Evolutionary conservation across 2,329 filamentous ascomycete genomes (phyloP).

Genomic region (Apiospora malaysiana): DNA sequence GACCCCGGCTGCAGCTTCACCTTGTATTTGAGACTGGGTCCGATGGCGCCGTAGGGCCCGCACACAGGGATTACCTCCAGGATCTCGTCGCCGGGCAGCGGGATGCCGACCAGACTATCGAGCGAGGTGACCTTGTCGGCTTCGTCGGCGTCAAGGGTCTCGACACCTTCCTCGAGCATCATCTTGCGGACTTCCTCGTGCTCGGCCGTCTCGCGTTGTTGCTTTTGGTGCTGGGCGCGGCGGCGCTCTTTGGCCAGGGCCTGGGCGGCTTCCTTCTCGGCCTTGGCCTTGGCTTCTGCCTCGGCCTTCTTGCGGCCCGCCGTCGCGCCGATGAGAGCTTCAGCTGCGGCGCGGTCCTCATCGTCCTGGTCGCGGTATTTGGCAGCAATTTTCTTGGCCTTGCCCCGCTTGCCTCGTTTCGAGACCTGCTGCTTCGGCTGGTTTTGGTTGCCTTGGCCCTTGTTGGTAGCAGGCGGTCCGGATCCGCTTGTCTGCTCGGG

Average conservation of each 20-base stretch:
- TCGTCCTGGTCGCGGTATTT: conserved; percentile 97
- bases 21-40: conserved; percentile 81
- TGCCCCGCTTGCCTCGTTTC: conserved; percentile 79
- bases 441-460: conserved; percentile 36
- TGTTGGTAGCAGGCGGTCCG: conserved; percentile 27
- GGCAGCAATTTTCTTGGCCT: conserved; percentile 83
- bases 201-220: conserved; percentile 76
- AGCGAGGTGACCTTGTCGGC: conserved; percentile 60
- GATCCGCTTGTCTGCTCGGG: conserved; percentile 26
- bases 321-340: conserved; percentile 82
- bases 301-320: conserved; percentile 71
- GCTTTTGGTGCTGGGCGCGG: conserved; percentile 78
- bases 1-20: conserved; percentile 90
- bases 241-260: conserved; percentile 77
- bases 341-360: conserved; percentile 84
- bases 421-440: conserved; percentile 51
- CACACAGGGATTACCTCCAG: conserved; percentile 70
- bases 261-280: conserved; percentile 72
- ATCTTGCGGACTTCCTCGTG: conserved; percentile 73
- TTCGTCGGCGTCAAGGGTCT: conserved; percentile 65
- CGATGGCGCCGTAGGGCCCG: conserved; percentile 68
- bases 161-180: conserved; percentile 64
- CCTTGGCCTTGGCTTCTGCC: conserved; percentile 71
- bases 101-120: conserved; percentile 78
- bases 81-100: conserved; percentile 82